Percentiles rank a stretch among this genome's conserved stretches.
Conservation (phyloP, 805 yeast species). For the Naumovozyma castellii region DNA sequence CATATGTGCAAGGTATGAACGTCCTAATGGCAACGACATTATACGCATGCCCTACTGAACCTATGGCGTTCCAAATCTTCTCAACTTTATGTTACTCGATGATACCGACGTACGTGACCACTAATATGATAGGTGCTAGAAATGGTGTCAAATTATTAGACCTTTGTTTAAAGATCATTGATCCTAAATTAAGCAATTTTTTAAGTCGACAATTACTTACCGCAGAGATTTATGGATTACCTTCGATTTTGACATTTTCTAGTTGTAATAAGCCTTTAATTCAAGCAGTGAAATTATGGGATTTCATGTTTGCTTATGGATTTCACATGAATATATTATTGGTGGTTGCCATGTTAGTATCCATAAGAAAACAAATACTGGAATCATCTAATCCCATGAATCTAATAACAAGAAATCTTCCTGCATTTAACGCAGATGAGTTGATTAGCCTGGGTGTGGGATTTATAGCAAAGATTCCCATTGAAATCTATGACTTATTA, state of each 20-base stretch:
- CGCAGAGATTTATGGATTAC: conserved; percentile 81
- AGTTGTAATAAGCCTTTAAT: conserved; percentile 81
- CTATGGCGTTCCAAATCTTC: conserved; percentile 72
- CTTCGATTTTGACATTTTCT: conserved; percentile 71
- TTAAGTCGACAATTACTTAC: conserved; percentile 40
- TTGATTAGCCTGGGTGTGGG: conserved; percentile 72
- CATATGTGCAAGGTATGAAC: conserved; percentile 89
- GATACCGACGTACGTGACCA: conserved; percentile 71
- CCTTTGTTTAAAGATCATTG: conserved; percentile 57
- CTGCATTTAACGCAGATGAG: conserved; percentile 60
- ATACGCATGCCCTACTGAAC: conserved; percentile 67
- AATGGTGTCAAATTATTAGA: conserved; percentile 70
- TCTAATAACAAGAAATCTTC: conserved; percentile 55
- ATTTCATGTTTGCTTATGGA: conserved; percentile 83
- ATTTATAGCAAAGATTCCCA: conserved; percentile 67
- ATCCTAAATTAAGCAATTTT: conserved; percentile 56
- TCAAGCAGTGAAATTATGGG: conserved; percentile 78
- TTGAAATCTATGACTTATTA: conserved; percentile 39
- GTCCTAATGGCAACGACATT: conserved; percentile 77
- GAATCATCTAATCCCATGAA: conserved; percentile 58
- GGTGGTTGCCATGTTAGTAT: conserved; percentile 66
- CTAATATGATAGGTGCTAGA: conserved; percentile 72
- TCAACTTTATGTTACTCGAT: conserved; percentile 49
- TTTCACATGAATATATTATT: conserved; percentile 78
- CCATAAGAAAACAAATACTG: conserved; percentile 56